phyloP scores from a whole-genome alignment of 495 filamentous ascomycete genomes.

The Xylaria longipes region DNA sequence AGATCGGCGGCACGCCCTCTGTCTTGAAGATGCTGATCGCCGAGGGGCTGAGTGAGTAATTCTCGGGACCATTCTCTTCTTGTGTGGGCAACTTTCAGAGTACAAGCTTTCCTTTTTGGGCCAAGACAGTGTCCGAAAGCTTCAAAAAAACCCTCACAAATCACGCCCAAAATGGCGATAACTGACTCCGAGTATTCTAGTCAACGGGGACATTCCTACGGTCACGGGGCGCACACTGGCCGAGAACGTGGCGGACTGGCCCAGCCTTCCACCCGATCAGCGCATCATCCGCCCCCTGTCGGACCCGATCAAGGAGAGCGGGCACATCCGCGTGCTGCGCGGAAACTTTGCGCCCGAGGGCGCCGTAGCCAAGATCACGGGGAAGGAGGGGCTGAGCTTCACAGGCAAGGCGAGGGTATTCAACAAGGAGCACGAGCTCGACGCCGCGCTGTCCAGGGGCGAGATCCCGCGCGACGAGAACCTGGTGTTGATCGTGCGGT shows the following conservation, averaged over 20 bases:
- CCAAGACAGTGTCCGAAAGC: too few species aligned
- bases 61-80: too few species aligned
- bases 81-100: too few species aligned
- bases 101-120: too few species aligned
- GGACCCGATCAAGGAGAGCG: conserved; percentile 86
- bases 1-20: conserved; percentile 87
- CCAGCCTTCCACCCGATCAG: conserved; percentile 80
- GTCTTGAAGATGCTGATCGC: conserved; percentile 93
- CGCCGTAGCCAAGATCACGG: conserved; percentile 97
- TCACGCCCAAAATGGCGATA: too few species aligned
- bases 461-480: conserved; percentile 73
- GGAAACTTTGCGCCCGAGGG: conserved; percentile 93
- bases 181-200: too few species aligned
- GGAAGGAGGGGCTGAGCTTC: conserved; percentile 88
- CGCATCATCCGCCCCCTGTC: conserved; percentile 81
- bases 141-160: too few species aligned
- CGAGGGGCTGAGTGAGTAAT: conserved; percentile 72
- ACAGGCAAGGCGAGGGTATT: conserved; percentile 87
- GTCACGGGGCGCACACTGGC: conserved; percentile 90
- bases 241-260: conserved; percentile 84
- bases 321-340: conserved; percentile 87
- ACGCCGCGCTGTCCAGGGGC: conserved; percentile 74
- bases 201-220: conserved; percentile 86
- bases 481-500: conserved; percentile 91
- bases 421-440: conserved; percentile 82